Evolutionary conservation across 202 grass and related monocot species (phyloP), one percentile per base, ranked within the genome.

Genomic region (Digitaria exilis): DNA sequence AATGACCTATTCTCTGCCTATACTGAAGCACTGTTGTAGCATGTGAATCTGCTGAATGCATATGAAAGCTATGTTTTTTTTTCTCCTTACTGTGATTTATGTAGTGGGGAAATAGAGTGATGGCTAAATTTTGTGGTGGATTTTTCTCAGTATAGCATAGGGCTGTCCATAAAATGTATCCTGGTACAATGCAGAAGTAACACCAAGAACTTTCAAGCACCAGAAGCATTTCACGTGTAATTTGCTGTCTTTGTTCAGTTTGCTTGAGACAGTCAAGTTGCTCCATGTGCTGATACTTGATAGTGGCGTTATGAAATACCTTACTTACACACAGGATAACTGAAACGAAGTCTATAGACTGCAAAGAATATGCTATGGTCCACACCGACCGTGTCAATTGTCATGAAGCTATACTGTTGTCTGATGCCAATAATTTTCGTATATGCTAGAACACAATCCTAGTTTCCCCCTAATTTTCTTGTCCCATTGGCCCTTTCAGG

Each of bases 401-500:
- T 7, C 39, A 73, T 39, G 43, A 73, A 68, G 26, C 74, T 69
- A 21, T 51, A 39, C 30, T 84, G 29, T 59, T 22, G 51, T 61
- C 13, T 72, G 17, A 51, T 43, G 62, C 61, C 64, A 34, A 50
- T 52, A 11, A 78, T 21, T 71, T 77, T 8, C 1, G 11, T 1
- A 54, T 67, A 29, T 57, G 22, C 15, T 52, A 28, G 22, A 12
- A 32, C 58, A 44, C 21, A 39, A 17, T 67, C 17, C 41, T 34
- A 54, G 64, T 16, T 26, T 78, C 37, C 9, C 30, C 34, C 43
- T n/a, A 62, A 34, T 80, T 61, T 75, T 28, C 30, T 29, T 51
- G 50, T 62, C 41, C 10, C 55, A 2, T 63, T 71, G 44, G 32
- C 24, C 73, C 49, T 80, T 84, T 76, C 43, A 89, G 87, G 77